phyloP scores from a whole-genome alignment of 768 basidiomycete species.

The Ramaria rubella region DNA sequence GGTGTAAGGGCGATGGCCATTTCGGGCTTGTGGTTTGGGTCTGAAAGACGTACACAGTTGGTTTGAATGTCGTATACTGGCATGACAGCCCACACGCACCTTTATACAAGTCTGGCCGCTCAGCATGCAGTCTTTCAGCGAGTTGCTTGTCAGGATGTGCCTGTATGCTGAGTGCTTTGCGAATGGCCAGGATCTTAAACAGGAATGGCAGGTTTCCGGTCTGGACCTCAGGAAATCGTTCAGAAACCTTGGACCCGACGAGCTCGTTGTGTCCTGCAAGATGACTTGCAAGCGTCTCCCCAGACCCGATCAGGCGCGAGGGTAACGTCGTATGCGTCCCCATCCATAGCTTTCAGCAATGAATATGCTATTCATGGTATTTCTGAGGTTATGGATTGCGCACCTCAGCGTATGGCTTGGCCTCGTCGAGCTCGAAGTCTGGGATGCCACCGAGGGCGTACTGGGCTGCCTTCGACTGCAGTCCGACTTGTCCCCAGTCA shows the following conservation, averaged over 20 bases:
- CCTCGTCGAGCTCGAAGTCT: constrained; percentile 61
- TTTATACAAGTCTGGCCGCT: constrained; percentile 33
- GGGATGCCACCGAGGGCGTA: constrained; percentile 60
- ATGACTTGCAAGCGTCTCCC: constrained; percentile 39
- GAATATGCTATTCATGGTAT: constrained; percentile 5
- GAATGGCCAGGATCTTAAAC: constrained; percentile 87
- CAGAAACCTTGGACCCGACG: constrained; percentile 53
- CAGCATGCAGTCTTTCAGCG: constrained; percentile 58
- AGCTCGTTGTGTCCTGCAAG: constrained; percentile 62
- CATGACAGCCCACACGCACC: neutral
- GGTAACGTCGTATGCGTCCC: constrained; percentile 85
- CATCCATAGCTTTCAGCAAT: constrained; percentile 84
- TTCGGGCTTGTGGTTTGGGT: constrained; percentile 97
- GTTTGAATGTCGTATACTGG: neutral
- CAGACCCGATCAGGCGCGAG: constrained; percentile 38
- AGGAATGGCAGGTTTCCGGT: constrained; percentile 72
- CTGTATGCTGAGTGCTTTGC: constrained; percentile 87
- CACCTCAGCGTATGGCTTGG: constrained; percentile 89
- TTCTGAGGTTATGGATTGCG: constrained; percentile 18
- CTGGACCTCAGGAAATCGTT: constrained; percentile 43
- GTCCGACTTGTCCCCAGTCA: constrained; percentile 90
- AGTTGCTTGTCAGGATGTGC: constrained; percentile 85
- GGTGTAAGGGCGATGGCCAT: constrained; percentile 96
- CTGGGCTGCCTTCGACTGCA: constrained; percentile 79
- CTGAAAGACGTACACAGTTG: constrained; percentile 29